Percentiles rank a stretch among this genome's conserved stretches.
phyloP scores from a whole-genome alignment of 371 early-diverging fungal genomes.

The Dinochytrium kinnereticum region DNA sequence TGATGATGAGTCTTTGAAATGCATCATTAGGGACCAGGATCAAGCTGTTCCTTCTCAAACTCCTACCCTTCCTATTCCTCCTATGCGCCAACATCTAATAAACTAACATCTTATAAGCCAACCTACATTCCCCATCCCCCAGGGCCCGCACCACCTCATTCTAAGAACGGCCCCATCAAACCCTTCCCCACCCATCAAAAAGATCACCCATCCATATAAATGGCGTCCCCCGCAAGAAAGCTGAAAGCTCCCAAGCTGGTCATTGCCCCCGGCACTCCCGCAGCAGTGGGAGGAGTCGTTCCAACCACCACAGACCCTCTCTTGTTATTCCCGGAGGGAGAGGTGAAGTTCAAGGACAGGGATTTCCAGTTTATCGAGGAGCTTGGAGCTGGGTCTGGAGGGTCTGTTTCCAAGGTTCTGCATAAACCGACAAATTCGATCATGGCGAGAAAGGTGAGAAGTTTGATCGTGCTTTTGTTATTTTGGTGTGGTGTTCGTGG shows the following conservation, averaged over 20 bases:
- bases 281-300: neutral
- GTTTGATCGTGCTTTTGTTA: no score
- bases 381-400: constrained; percentile 91
- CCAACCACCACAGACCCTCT: neutral
- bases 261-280: constrained; percentile 8
- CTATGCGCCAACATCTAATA: no score
- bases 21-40: no score
- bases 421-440: constrained; percentile 73
- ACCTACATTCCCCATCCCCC: no score
- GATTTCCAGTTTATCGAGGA: constrained; percentile 77
- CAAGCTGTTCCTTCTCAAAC: no score
- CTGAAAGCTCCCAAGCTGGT: constrained; percentile 6
- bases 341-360: constrained; percentile 50
- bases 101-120: no score
- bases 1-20: no score
- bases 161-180: no score
- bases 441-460: constrained; percentile 85
- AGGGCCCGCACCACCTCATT: no score
- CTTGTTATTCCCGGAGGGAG: constrained; percentile 28
- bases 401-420: constrained; percentile 83
- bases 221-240: constrained; percentile 4
- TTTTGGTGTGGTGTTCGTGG: no score
- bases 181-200: no score
- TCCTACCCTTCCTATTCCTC: no score
- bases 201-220: neutral